Evolutionary conservation across 257 asterid species (phyloP).

Genomic region (Jaltomata sinuosa): DNA sequence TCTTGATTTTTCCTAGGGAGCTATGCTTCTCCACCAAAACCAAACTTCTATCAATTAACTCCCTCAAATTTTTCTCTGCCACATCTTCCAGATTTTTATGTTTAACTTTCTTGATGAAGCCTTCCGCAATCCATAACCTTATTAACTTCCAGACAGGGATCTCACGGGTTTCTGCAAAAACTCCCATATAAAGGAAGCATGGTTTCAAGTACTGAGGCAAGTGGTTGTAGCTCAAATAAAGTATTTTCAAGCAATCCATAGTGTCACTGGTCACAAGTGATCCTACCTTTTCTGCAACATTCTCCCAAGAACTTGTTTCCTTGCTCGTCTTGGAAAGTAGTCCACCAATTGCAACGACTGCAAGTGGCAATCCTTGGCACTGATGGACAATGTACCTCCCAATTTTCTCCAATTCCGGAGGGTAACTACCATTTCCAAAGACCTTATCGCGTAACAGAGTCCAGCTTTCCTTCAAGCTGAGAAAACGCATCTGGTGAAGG

Average conservation of each 20-base stretch:
- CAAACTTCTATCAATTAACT: neutral
- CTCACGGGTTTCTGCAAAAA: neutral
- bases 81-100: neutral
- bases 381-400: neutral
- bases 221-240: neutral
- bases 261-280: neutral
- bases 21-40: neutral
- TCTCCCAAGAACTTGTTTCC: neutral
- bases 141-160: neutral
- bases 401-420: neutral
- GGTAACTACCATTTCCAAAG: neutral
- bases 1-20: neutral
- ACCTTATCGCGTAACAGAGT: neutral
- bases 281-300: neutral
- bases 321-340: neutral
- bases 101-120: neutral
- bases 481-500: neutral
- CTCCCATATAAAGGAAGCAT: neutral
- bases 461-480: neutral
- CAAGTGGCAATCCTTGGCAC: neutral
- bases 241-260: neutral
- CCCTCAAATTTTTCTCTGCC: neutral
- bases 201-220: neutral
- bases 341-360: neutral
- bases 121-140: neutral